Conservation (phyloP, 1,284 basidiomycete species). For the Leccinum variabile region DNA sequence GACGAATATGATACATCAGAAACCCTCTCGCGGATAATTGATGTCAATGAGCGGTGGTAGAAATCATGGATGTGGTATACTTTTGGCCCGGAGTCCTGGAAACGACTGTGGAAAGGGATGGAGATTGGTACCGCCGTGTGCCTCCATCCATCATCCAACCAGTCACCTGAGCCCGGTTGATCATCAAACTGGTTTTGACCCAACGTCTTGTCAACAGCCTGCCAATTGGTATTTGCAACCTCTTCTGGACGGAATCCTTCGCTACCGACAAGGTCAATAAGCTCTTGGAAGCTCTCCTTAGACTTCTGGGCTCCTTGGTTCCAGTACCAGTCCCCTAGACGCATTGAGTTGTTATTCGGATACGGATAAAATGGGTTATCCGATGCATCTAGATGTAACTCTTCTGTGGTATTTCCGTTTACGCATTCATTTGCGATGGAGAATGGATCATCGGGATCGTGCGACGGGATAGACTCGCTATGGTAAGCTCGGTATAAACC, state of each 20-base stretch:
- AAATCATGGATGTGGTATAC: background rate
- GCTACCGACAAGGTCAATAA: background rate
- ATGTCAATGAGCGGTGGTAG: background rate
- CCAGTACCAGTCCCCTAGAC: background rate
- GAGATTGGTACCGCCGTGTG: too few species aligned
- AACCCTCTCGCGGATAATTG: background rate
- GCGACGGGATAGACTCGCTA: background rate
- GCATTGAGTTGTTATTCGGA: background rate
- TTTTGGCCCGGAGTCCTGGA: background rate
- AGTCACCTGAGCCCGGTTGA: too few species aligned
- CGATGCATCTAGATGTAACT: background rate
- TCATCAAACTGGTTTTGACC: background rate
- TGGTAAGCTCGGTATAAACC: background rate
- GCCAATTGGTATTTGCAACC: background rate
- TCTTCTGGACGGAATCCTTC: background rate
- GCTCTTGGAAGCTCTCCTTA: background rate
- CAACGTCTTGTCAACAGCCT: background rate
- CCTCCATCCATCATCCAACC: too few species aligned
- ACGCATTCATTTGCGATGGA: background rate
- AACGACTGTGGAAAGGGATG: background rate
- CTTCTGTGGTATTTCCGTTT: background rate
- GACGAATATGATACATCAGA: background rate
- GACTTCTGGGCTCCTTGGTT: background rate
- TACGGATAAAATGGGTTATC: background rate
- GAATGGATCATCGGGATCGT: background rate